Evolutionary conservation across 2,329 filamentous ascomycete genomes (phyloP).

Genomic region (Pleoardoris graminearum): DNA sequence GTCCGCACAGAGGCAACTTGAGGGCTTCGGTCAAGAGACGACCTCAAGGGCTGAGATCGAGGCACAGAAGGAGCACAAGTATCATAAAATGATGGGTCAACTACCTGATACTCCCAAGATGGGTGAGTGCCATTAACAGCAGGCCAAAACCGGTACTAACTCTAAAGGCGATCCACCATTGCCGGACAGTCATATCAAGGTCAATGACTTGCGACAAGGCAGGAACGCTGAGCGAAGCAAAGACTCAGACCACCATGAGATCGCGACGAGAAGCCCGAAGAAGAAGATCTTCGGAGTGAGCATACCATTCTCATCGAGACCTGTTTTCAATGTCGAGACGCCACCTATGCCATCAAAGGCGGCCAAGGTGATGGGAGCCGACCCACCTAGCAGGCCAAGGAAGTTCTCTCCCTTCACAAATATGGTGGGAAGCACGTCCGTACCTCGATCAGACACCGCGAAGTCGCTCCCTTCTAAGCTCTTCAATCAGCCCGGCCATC

Average conservation of each 20-base stretch:
- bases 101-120: slow-evolving; percentile 26
- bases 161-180: neutral
- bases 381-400: slow-evolving; percentile 16
- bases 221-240: slow-evolving; percentile 18
- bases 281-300: slow-evolving; percentile 46
- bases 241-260: slow-evolving; percentile 7
- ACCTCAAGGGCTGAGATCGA: slow-evolving; percentile 49
- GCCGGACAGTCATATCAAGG: slow-evolving; percentile 8
- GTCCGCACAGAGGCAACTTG: slow-evolving; percentile 19
- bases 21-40: slow-evolving; percentile 28
- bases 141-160: neutral
- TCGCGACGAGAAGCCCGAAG: slow-evolving; percentile 42
- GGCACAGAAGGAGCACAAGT: slow-evolving; percentile 41
- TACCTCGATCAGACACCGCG: slow-evolving; percentile 27
- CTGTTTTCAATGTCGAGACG: slow-evolving; percentile 9
- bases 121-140: slow-evolving; percentile 14
- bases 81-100: slow-evolving; percentile 40
- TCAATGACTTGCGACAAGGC: slow-evolving; percentile 25
- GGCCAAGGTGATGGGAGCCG: slow-evolving; percentile 38
- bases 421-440: neutral
- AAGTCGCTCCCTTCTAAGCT: slow-evolving; percentile 31
- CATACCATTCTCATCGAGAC: slow-evolving; percentile 28
- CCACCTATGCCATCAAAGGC: slow-evolving; percentile 27
- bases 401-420: neutral
- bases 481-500: slow-evolving; percentile 14